A percentile compares a stretch with the other conserved stretches of the same genome.
Evolutionary conservation across 2,329 filamentous ascomycete species (phyloP).

Genomic region (Annulohypoxylon truncatum): DNA sequence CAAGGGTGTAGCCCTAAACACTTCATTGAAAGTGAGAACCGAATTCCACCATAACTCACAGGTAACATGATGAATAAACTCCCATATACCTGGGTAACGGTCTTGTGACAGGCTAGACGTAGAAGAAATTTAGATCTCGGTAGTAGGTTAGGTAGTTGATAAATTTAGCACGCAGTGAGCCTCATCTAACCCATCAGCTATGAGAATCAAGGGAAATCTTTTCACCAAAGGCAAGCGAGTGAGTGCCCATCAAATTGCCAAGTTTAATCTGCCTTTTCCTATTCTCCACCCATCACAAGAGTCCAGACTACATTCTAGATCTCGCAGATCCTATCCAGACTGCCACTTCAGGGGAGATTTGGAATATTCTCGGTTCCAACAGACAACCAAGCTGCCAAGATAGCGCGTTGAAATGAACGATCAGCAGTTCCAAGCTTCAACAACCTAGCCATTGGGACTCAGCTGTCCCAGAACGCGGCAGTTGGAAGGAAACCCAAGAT

Average conservation of each 20-base stretch:
- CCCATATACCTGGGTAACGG: not conserved
- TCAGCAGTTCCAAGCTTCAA: slow-evolving; percentile 1
- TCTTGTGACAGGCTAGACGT: not conserved
- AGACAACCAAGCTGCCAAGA: not conserved
- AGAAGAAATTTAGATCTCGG: not conserved
- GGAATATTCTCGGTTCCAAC: not conserved
- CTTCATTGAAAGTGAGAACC: too few species aligned
- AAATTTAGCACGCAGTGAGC: not conserved
- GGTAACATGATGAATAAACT: too few species aligned
- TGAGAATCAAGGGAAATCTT: not conserved
- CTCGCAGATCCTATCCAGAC: slow-evolving; percentile 14
- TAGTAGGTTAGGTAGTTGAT: not conserved
- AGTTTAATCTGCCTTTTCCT: not conserved
- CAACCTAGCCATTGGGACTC: not conserved
- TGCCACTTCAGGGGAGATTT: not conserved
- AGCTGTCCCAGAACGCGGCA: not conserved
- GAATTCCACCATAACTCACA: too few species aligned
- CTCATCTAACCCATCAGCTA: not conserved
- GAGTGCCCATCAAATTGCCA: not conserved
- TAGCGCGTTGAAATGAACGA: not conserved
- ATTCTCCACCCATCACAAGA: not conserved
- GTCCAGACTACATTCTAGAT: slow-evolving; percentile 9
- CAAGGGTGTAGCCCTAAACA: too few species aligned
- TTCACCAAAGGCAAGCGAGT: not conserved
- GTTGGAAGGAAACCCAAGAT: slow-evolving; percentile 15